These are phyloP conservation scores for Candida namnaoensis DNA, from an alignment of 805 yeast species.

Conservation along the genomic window DNA sequence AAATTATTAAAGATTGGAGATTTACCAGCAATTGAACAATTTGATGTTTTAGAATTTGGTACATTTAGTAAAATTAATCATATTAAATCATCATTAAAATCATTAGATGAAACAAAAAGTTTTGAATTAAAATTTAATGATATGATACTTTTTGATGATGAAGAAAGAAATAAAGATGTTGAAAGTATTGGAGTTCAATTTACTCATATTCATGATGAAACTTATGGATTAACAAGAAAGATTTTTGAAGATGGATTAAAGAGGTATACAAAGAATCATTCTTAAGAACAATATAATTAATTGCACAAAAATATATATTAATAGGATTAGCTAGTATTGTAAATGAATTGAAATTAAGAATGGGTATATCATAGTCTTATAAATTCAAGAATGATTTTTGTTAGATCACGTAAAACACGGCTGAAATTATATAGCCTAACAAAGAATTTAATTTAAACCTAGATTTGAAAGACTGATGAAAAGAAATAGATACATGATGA, in stretches of 20 bases:
- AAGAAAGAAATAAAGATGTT: constrained; percentile 69
- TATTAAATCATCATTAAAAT: constrained; percentile 42
- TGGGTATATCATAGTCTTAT: no score
- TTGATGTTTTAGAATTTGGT: constrained; percentile 64
- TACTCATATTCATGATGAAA: constrained; percentile 50
- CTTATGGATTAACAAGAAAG: constrained; percentile 45
- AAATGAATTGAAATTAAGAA: no score
- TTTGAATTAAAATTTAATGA: constrained; percentile 37
- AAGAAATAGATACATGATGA: no score
- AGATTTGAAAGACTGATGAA: no score
- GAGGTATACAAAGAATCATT: constrained; percentile 1
- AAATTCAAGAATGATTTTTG: no score
- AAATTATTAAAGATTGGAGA: constrained; percentile 41
- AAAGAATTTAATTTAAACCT: no score
- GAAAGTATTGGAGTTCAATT: constrained; percentile 63
- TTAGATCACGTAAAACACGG: no score
- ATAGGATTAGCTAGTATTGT: no score
- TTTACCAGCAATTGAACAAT: constrained; percentile 40
- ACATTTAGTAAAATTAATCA: constrained; percentile 50
- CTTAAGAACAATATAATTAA: no score
- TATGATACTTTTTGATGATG: constrained; percentile 65
- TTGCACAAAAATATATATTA: no score
- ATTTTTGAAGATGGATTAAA: constrained; percentile 35
- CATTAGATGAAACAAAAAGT: constrained; percentile 32
- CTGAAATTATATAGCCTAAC: no score